Evolutionary conservation across 108 stramenopile genomes (phyloP), one percentile per base, ranked within the genome.

Genomic region (Fistulifera pelliculosa): DNA sequence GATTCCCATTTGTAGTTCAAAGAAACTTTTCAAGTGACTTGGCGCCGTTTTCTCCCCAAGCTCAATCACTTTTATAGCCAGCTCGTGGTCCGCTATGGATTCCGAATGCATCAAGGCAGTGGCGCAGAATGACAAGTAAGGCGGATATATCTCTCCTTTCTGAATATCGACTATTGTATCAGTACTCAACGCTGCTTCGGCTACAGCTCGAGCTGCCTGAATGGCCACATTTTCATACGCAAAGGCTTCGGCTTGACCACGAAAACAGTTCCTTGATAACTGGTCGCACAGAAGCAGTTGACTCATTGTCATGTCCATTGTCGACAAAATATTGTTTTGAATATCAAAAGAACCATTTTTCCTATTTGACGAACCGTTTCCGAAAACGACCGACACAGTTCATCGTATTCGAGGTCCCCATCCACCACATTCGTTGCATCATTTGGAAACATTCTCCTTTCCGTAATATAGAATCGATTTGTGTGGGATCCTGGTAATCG

Each of bases 261-360:
- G 76, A 54, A 79, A 87, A 43, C 53, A 40, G 56, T 81, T 81
- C 18, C 86, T 71, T 2, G 77, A 65, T n/a, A 87, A 54, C 51
- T 87, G 86, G 69, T 83, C 86, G 35, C 72, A 70, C 10, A 81
- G 49, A 17, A 87, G 59, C 27, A 87, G 49, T 40, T 71, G 66
- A 21, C 74, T 70, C n/a, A 87, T n/a, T 21, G 21, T 21, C 11
- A 5, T 21, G 44, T 45, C 44, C 4, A 45, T 21, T 45, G 3
- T 11, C 17, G 44, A 21, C 11, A 45, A 45, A 11, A 79, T 65
- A 31, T 60, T 52, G 11, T 53, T 22, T n/a, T 55, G 53, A 69
- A 72, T 39, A 52, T 52, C 54, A n/a, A 17, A 15, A 41, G 54
- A 16, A 2, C 38, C 54, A 1, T 40, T 38, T 2, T 16, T 6